Evolutionary conservation across 805 yeast species (phyloP).

Genomic region (Jamesozyma spencerorum): DNA sequence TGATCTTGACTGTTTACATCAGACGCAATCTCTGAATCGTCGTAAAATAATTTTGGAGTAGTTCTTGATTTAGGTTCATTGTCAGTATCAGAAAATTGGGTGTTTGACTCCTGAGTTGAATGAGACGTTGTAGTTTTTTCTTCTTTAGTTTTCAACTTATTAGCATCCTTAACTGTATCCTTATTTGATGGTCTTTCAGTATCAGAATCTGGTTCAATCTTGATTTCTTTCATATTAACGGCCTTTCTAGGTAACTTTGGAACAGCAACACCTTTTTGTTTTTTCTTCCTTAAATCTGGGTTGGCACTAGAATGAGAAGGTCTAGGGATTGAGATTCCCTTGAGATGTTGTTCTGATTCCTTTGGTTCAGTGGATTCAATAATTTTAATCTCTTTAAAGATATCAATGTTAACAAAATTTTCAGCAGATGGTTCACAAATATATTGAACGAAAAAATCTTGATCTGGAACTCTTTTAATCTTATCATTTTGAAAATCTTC

Average conservation of each 20-base stretch:
- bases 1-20: too few species aligned
- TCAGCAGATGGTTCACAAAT: constrained; percentile 30
- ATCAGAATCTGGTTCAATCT: constrained; percentile 1
- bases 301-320: too few species aligned
- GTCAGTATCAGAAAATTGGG: too few species aligned
- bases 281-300: not conserved
- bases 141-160: not conserved
- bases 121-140: too few species aligned
- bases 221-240: not conserved
- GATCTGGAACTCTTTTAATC: constrained; percentile 22
- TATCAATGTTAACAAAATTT: constrained; percentile 18
- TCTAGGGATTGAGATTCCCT: constrained; percentile 12
- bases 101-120: too few species aligned
- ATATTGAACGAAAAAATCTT: constrained; percentile 26
- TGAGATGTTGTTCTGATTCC: constrained; percentile 21
- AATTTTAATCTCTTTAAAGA: constrained; percentile 13
- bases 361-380: constrained; percentile 19
- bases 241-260: not conserved
- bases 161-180: not conserved
- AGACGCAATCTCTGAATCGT: too few species aligned
- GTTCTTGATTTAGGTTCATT: too few species aligned
- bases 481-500: constrained; percentile 29
- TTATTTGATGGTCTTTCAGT: not conserved
- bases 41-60: too few species aligned
- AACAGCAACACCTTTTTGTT: not conserved